phyloP scores from a whole-genome alignment of 2,329 filamentous ascomycete genomes.

The Cadophora malorum region DNA sequence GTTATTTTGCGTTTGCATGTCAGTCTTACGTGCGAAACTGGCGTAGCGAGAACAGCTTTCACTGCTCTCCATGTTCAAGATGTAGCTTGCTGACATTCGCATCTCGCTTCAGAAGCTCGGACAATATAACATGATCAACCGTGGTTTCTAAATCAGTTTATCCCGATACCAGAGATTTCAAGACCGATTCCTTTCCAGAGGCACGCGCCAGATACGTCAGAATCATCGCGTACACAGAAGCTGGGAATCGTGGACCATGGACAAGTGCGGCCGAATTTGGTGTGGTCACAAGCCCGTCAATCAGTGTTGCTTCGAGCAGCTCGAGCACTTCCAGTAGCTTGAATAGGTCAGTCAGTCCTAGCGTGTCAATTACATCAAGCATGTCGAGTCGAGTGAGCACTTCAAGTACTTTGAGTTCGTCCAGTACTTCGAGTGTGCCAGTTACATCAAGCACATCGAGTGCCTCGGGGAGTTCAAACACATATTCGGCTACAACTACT shows the following conservation, averaged over 20 bases:
- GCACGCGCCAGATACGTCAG: not conserved
- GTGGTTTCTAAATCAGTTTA: not conserved
- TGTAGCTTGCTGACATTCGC: not conserved
- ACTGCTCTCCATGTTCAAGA: not conserved
- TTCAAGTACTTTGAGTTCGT: not conserved
- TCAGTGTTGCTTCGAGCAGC: not conserved
- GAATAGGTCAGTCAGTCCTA: not conserved
- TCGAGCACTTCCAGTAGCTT: not conserved
- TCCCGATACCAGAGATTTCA: not conserved
- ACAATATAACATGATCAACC: slow-evolving; percentile 1
- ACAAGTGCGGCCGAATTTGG: slow-evolving; percentile 1
- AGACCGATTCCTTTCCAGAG: slow-evolving; percentile 2
- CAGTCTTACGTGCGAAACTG: not conserved
- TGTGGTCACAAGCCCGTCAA: not conserved
- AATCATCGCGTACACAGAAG: slow-evolving; percentile 2
- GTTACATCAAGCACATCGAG: not conserved
- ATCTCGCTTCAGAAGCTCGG: not conserved
- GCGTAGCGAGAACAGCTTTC: not conserved
- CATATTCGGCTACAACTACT: not conserved
- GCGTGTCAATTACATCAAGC: not conserved
- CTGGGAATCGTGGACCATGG: slow-evolving; percentile 7
- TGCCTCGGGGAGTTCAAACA: not conserved
- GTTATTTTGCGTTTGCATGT: not conserved
- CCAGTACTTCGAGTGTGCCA: not conserved
- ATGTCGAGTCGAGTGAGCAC: not conserved